phyloP scores from a whole-genome alignment of 2,329 filamentous ascomycete genomes.

The Diaporthe sp. region DNA sequence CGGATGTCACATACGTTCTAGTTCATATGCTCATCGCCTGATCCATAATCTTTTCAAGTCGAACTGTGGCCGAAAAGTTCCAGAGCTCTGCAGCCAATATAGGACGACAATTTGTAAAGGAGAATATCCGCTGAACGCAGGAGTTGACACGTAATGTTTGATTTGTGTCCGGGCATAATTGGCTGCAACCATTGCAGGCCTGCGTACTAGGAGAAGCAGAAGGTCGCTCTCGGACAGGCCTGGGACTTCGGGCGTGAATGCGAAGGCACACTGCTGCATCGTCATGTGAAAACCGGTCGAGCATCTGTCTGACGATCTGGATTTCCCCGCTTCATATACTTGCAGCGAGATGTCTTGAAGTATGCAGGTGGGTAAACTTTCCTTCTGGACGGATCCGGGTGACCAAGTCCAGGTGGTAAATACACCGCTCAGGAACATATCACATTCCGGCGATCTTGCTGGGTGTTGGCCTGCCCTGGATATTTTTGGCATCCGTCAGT shows the following conservation, averaged over 20 bases:
- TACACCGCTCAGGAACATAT: neutral
- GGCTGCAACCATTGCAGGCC: neutral
- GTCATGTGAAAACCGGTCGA: neutral
- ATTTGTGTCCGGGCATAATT: conserved; percentile 17
- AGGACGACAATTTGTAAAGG: neutral
- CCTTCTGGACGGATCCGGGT: neutral
- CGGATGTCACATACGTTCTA: neutral
- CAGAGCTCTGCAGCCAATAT: neutral
- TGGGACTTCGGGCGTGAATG: neutral
- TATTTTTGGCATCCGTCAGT: neutral
- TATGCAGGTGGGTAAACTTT: conserved; percentile 2
- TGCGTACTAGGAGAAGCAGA: neutral
- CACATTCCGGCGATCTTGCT: neutral
- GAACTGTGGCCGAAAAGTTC: neutral
- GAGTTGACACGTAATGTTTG: conserved; percentile 6
- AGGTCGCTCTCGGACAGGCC: neutral
- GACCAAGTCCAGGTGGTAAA: too few relatives aligned
- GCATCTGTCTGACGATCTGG: neutral
- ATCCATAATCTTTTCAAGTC: neutral
- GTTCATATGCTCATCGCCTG: neutral
- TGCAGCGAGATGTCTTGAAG: conserved; percentile 22
- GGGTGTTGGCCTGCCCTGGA: too few relatives aligned
- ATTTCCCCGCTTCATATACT: neutral
- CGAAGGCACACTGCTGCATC: neutral
- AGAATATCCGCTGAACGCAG: neutral